Evolutionary conservation across 345 rosid genomes (phyloP), one percentile per base, ranked within the genome.

Genomic region (Psidium friedrichsthalianum): DNA sequence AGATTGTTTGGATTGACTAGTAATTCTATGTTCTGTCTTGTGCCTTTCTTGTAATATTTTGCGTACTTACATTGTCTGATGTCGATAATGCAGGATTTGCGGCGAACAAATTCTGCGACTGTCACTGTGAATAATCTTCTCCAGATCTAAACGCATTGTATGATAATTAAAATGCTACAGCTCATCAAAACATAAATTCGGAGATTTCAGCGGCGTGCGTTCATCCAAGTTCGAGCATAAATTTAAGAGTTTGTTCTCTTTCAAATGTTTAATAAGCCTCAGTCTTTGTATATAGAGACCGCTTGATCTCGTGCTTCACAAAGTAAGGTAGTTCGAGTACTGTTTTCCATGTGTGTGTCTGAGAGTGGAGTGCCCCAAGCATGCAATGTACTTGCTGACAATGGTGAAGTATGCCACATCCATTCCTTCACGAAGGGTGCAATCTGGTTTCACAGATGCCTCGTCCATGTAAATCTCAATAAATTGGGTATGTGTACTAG

Each of bases 51-150:
- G 56, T 56, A 55, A 81, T 20, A 47, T 56, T 32, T 61, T 74
- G 82, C 82, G 57, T 69, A 18, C 47, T 69, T 44, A 69, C 47
- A 18, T 69, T 32, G 47, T 69, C 78, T 69, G 78, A 69, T 69
- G 47, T 69, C 78, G 5, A 69, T 51, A 85, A 86, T 92, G 95
- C 97, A 97, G 99, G 99, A 97, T 88, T 88, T 97, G 92, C 99
- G 94, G 94, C 92, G 94, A 87, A 96, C 99, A 84, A 94, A 97
- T 90, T 97, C 99, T 51, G 99, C 90, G 52, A 88, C 95, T 83
- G 94, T 94, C 51, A 96, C 98, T 85, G 98, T 97, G 92, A 96
- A 97, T 92, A 97, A 97, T 89, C 99, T 96, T 89, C 99, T 97
- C 86, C 99, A 97, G 90, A 96, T 93, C 94, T 96, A 91, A 85